Conservation (phyloP, 2,329 filamentous ascomycete species). For the Stachybotrys echinatus region DNA sequence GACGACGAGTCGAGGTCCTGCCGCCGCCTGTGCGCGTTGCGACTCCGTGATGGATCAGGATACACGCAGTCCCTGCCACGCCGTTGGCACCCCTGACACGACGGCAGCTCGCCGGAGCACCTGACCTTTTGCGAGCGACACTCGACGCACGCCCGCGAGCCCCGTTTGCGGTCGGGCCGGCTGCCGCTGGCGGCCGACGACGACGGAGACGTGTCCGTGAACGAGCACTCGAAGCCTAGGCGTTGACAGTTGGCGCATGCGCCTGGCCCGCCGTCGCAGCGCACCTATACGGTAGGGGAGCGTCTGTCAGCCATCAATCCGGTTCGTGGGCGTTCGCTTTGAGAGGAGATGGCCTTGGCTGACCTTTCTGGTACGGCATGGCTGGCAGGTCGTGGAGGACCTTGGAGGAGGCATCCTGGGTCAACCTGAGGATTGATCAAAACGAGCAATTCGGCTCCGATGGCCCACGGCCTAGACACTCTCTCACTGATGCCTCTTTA, state of each 20-base stretch:
- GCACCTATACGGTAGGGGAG: conserved; percentile 29
- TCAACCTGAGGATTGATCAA: too few species aligned
- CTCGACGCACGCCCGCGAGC: conserved; percentile 39
- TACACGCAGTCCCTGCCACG: conserved; percentile 17
- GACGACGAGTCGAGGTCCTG: neutral
- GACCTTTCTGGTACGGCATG: conserved; percentile 5
- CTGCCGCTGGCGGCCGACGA: conserved; percentile 31
- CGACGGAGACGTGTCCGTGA: conserved; percentile 10
- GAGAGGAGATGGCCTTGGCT: neutral
- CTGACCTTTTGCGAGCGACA: conserved; percentile 36
- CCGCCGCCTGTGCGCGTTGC: neutral
- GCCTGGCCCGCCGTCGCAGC: conserved; percentile 39
- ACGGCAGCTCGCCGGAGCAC: conserved; percentile 38
- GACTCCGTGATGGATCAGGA: conserved; percentile 1
- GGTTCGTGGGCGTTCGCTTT: neutral
- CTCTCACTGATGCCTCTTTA: too few species aligned
- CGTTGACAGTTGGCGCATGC: conserved; percentile 45
- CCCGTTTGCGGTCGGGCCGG: conserved; percentile 30
- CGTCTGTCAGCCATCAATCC: conserved; percentile 1
- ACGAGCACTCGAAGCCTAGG: conserved; percentile 42
- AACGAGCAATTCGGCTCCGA: too few species aligned
- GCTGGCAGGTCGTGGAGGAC: conserved; percentile 5
- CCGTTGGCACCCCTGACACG: conserved; percentile 3
- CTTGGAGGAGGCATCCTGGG: conserved; percentile 4
- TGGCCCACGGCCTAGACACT: too few species aligned